phyloP scores from a whole-genome alignment of 495 filamentous ascomycete species.

The Geoglossum glabrum region DNA sequence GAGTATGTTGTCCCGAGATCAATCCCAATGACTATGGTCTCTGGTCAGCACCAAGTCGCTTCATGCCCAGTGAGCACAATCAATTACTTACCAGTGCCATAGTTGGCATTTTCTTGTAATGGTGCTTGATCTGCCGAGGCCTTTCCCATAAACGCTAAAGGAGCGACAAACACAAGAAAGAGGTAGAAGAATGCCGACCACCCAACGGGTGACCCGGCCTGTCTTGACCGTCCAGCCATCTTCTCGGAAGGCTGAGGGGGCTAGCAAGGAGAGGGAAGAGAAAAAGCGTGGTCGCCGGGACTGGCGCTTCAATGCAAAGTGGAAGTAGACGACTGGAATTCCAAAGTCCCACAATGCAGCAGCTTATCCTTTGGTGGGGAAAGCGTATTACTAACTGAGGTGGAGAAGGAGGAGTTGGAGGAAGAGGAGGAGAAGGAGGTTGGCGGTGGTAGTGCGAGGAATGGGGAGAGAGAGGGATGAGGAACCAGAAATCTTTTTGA shows the following conservation, averaged over 20 bases:
- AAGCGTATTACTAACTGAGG: not conserved
- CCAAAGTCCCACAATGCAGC: not conserved
- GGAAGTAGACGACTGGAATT: not conserved
- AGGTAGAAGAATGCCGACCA: slow-evolving; percentile 71
- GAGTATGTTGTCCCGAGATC: slow-evolving; percentile 98
- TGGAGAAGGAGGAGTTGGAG: not conserved
- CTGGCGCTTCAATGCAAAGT: not conserved
- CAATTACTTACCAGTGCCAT: slow-evolving; percentile 41
- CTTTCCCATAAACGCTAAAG: slow-evolving; percentile 52
- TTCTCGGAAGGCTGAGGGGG: not conserved
- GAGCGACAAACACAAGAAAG: slow-evolving; percentile 57
- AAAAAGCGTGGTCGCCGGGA: slow-evolving; percentile 1
- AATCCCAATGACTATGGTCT: slow-evolving; percentile 70
- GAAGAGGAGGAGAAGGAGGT: not conserved
- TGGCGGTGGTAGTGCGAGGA: not conserved
- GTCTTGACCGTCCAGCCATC: slow-evolving; percentile 29
- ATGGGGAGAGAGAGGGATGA: not conserved
- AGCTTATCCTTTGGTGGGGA: not conserved
- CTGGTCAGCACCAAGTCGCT: not conserved
- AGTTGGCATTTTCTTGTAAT: slow-evolving; percentile 42
- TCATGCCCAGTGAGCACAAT: not conserved
- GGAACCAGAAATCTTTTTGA: not conserved
- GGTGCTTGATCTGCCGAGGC: slow-evolving; percentile 49
- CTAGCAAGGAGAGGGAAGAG: not conserved
- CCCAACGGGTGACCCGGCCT: slow-evolving; percentile 29